Evolutionary conservation across 257 asterid species (phyloP), one percentile per base, ranked within the genome.

Genomic region (Jacaranda copaia): DNA sequence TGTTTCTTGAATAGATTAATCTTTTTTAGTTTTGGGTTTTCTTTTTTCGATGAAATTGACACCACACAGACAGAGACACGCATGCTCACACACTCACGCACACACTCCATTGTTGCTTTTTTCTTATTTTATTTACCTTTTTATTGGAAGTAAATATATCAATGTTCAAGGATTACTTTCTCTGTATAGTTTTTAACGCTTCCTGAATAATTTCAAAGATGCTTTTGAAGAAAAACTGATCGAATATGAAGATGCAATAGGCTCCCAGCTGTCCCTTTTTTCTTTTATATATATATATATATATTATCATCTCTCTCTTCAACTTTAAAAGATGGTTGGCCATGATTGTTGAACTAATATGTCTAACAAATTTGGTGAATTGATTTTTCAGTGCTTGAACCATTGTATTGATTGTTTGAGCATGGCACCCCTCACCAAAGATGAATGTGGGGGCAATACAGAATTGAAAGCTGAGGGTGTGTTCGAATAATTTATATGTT

Each of bases 1-100:
- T 82, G 70, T 60, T 75, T 71, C 42, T 35, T 67, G 77, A 75
- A 45, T 79, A 72, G 67, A 68, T 81, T 78, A 14, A 25, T 25
- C 39, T 60, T 14, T 7, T 35, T 14, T 56, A 68, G 32, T 39
- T 48, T 55, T 40, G 35, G 12, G 73, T 0, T 67, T 43, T 45
- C 43, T 59, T 59, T 39, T 74, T 72, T 72, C 62, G 73, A 74
- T 77, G 87, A 76, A 78, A 83, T 80, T 69, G 79, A 74, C 76
- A 68, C 78, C 75, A 62, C 68, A 74, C 76, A 80, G 57, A 63
- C 60, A 20, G 56, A 76, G 56, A 75, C 85, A 72, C 84, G 82
- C 88, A 79, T 82, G 80, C 89, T 80, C 72, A 39, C 78, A 70
- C 84, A 71, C 79, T 59, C 80, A 59, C 82, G 74, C 78, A 81